Base-by-base conservation (phyloP, 805 yeast species). In the Candida rishiriensis region DNA sequence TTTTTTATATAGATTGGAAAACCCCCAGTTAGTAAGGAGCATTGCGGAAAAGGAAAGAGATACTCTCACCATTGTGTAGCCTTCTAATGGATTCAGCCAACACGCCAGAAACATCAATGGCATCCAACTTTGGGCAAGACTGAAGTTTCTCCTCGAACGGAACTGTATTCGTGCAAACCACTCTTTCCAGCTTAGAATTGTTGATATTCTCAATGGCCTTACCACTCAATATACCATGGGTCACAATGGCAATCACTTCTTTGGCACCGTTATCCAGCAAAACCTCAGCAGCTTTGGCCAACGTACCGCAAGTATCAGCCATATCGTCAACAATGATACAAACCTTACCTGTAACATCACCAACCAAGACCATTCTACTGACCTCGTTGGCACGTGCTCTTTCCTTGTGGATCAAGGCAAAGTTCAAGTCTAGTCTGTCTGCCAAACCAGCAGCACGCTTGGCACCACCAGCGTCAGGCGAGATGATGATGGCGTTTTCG, bases 381-480 rank as follows among this genome's bases (percentile, higher is more conserved):
- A 86, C 90, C 61, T 85, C 93, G 60, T 86, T 86, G 28, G 93
- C 93, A 50, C 83, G 74, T 18, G 85, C 87, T 63, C 95, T 74
- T 66, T 86, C 95, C 63, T 86, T 86, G 65, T 86, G 93, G 54
- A 86, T 85, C 65, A 86, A 76, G 17, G 93, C 93, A 66, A 86
- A 86, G 59, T 84, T 84, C 60, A 84, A 69, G 63, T 86, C 93
- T 52, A 86, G 67, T 48, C 83, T 75, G 62, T 85, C 93, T 41
- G 93, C 93, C 52, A 86, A 69, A 10, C 85, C 82, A 10, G 93
- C 93, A n/a, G 87, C 93, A 68, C 95, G 76, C 61, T 86, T 86
- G 46, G 93, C 93, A 50, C 95, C 95, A 62, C 95, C 95, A 8
- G 93, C 95, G 68, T 86, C 95, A 6, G 95, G 95, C 1, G 93